phyloP scores from a whole-genome alignment of 2,329 filamentous ascomycete species.

The Karstenula rhodostoma region DNA sequence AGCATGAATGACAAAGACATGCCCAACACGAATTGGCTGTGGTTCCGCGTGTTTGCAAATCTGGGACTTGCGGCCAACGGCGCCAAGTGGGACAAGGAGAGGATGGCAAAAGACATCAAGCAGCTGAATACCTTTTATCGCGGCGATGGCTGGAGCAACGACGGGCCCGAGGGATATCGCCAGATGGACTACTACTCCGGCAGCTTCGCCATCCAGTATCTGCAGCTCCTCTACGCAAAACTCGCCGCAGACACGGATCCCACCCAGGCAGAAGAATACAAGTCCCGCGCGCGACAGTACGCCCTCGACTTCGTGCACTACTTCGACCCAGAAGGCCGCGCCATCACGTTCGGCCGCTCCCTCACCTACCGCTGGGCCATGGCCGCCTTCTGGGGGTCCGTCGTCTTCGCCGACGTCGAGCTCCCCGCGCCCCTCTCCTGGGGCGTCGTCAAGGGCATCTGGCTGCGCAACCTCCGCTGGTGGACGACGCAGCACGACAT shows the following conservation, averaged over 20 bases:
- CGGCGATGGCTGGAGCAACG: conserved; percentile 84
- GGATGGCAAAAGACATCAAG: conserved; percentile 77
- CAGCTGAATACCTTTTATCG: conserved; percentile 83
- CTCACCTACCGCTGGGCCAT: conserved; percentile 86
- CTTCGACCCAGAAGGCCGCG: conserved; percentile 74
- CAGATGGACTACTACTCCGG: conserved; percentile 90
- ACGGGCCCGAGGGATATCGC: conserved; percentile 78
- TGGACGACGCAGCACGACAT: conserved; percentile 80
- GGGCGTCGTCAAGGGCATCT: conserved; percentile 80
- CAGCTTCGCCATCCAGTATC: conserved; percentile 81
- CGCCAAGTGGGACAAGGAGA: conserved; percentile 72
- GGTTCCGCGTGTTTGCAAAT: conserved; percentile 87
- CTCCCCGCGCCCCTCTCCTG: conserved; percentile 75
- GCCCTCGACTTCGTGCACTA: conserved; percentile 79
- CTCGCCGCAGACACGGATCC: conserved; percentile 72
- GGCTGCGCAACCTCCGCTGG: conserved; percentile 78
- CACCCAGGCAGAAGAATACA: conserved; percentile 72
- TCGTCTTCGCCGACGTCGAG: conserved; percentile 78
- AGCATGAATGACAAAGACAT: conserved; percentile 81
- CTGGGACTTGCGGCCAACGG: conserved; percentile 79
- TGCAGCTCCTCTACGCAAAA: conserved; percentile 79
- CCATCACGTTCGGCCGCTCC: conserved; percentile 79
- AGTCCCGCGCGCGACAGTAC: conserved; percentile 69
- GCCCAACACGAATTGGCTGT: conserved; percentile 75
- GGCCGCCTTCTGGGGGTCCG: conserved; percentile 82